These are phyloP conservation scores for Stemphylium beticola DNA, from an alignment of 2,329 filamentous ascomycete genomes.

Conservation along the genomic window DNA sequence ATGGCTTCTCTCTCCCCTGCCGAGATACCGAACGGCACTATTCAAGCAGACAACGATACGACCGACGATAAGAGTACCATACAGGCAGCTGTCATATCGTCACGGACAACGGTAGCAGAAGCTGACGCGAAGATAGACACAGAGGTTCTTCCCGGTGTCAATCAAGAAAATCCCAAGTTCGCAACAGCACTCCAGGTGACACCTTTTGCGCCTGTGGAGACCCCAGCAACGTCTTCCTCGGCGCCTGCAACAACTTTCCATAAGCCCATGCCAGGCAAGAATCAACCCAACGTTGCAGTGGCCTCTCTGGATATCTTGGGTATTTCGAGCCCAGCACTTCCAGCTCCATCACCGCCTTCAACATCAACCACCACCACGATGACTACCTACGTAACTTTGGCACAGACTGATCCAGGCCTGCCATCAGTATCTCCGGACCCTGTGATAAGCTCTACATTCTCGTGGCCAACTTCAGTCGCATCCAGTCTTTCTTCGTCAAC, in stretches of 20 bases:
- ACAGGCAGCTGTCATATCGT: neutral
- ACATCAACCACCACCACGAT: neutral
- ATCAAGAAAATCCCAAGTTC: constrained; percentile 6
- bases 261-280: constrained; percentile 14
- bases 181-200: neutral
- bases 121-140: neutral
- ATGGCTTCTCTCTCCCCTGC: neutral
- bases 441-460: neutral
- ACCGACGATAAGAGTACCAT: neutral
- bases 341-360: neutral
- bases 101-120: neutral
- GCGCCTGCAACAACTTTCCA: neutral
- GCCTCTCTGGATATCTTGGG: neutral
- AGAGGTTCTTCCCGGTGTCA: constrained; percentile 10
- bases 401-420: neutral
- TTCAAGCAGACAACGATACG: neutral
- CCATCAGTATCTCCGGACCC: neutral
- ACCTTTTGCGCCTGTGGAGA: too few relatives aligned
- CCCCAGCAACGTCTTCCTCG: too few relatives aligned
- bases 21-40: neutral
- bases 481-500: neutral
- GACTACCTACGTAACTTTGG: neutral
- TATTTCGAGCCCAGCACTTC: neutral
- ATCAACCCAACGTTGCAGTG: constrained; percentile 10
- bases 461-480: neutral